Conservation (phyloP, 768 basidiomycete species). For the Rhizopogon rudus region DNA sequence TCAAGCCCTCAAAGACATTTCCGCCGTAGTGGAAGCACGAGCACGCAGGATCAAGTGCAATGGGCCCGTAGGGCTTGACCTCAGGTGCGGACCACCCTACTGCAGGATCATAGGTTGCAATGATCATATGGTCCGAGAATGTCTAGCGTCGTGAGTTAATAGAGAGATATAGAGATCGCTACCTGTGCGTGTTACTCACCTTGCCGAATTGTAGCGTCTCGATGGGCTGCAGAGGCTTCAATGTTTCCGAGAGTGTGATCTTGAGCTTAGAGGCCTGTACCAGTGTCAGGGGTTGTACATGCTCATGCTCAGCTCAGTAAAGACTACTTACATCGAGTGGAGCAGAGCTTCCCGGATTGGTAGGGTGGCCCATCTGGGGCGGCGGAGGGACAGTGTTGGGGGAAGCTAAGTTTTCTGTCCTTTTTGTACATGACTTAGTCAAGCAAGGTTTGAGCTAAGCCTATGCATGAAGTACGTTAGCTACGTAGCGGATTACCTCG, state of each 20-base stretch:
- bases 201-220: constrained; percentile 53
- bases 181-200: constrained; percentile 29
- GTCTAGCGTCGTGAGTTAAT: constrained; percentile 27
- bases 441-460: too few species aligned
- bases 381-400: not conserved
- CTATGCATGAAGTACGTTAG: too few species aligned
- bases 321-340: constrained; percentile 16
- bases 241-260: constrained; percentile 38
- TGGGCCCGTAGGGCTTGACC: constrained; percentile 65
- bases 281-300: not conserved
- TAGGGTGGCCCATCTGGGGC: not conserved
- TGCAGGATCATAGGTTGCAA: constrained; percentile 54
- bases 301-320: too few species aligned
- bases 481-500: too few species aligned
- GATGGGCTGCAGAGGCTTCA: constrained; percentile 46
- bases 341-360: not conserved
- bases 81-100: constrained; percentile 69
- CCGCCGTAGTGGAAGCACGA: constrained; percentile 60
- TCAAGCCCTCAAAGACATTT: constrained; percentile 62
- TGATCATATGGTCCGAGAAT: constrained; percentile 78
- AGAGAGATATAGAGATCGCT: constrained; percentile 1
- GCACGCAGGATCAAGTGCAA: constrained; percentile 51
- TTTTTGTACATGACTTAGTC: too few species aligned
- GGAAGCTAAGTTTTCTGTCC: too few species aligned
- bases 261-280: constrained; percentile 52